Conservation (phyloP, 2,329 filamentous ascomycete genomes). For the Fusarium papillatum region DNA sequence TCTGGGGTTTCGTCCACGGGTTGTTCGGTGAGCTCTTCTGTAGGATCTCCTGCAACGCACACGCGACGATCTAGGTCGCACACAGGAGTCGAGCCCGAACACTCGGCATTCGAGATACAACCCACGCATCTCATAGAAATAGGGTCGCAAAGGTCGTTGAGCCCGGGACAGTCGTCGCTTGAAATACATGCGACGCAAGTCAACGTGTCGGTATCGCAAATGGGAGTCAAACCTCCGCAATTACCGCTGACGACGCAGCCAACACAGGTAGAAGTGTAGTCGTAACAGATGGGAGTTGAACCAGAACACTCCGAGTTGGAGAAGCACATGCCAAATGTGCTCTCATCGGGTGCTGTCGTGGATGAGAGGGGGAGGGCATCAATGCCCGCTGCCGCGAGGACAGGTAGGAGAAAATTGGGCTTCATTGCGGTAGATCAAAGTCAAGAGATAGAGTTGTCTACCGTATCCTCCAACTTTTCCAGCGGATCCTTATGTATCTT, state of each 20-base stretch:
- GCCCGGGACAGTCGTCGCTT: not conserved
- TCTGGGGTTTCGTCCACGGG: not conserved
- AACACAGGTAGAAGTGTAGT: not conserved
- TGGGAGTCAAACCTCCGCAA: not conserved
- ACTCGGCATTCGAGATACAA: not conserved
- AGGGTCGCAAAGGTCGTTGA: not conserved
- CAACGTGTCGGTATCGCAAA: not conserved
- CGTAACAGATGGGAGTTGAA: not conserved
- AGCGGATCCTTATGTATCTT: not conserved
- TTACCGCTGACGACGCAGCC: not conserved
- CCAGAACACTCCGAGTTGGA: not conserved
- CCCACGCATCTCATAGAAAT: not conserved
- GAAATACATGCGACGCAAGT: not conserved
- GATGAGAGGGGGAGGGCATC: not conserved
- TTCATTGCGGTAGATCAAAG: not conserved
- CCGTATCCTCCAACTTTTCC: not conserved
- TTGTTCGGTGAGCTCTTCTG: not conserved
- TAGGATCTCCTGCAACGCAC: not conserved
- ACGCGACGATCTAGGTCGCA: not conserved
- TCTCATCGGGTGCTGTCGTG: not conserved
- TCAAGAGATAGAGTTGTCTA: not conserved
- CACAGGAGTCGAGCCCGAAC: not conserved
- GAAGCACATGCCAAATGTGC: not conserved
- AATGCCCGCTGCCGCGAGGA: not conserved
- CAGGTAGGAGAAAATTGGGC: not conserved